A percentile compares a stretch with the other conserved stretches of the same genome.
Conservation (phyloP, 164 flowering plant genomes). For the Santalum album region DNA sequence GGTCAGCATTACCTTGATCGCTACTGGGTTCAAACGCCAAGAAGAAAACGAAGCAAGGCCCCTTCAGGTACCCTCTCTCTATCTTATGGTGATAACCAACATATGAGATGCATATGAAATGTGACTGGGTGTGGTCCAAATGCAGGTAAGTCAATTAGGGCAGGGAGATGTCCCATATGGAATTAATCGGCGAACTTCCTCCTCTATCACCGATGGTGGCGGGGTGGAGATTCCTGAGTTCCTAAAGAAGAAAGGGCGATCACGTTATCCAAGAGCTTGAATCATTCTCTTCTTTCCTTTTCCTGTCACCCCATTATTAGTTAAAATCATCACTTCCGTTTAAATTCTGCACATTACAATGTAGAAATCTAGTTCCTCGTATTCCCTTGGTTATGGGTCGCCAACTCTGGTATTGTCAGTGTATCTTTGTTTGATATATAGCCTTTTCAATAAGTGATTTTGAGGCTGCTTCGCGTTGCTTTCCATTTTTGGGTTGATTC, state of each 20-base stretch:
- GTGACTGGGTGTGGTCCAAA: conserved; percentile 2
- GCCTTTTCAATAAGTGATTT: neutral
- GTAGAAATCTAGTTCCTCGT: no score
- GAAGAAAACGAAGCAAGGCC: conserved; percentile 74
- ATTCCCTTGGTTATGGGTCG: neutral
- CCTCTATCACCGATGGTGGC: conserved; percentile 44
- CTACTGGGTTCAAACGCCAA: conserved; percentile 93
- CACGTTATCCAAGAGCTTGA: conserved; percentile 79
- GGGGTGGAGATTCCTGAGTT: conserved; percentile 91
- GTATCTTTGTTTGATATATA: conserved; percentile 1
- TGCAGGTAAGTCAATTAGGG: conserved; percentile 39
- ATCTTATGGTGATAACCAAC: neutral
- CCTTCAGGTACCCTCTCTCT: conserved; percentile 40
- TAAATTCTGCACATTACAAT: neutral
- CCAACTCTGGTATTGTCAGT: neutral
- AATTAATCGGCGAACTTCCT: conserved; percentile 45
- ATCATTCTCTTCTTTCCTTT: conserved; percentile 8
- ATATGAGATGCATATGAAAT: neutral
- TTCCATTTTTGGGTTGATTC: no score
- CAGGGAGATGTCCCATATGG: conserved; percentile 45
- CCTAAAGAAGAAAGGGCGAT: conserved; percentile 83
- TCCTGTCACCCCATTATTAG: neutral
- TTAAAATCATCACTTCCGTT: neutral
- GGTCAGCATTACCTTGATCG: conserved; percentile 83
- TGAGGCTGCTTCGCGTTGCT: no score